phyloP scores from a whole-genome alignment of 139 green algal genomes.

The Tetraselmis chui region DNA sequence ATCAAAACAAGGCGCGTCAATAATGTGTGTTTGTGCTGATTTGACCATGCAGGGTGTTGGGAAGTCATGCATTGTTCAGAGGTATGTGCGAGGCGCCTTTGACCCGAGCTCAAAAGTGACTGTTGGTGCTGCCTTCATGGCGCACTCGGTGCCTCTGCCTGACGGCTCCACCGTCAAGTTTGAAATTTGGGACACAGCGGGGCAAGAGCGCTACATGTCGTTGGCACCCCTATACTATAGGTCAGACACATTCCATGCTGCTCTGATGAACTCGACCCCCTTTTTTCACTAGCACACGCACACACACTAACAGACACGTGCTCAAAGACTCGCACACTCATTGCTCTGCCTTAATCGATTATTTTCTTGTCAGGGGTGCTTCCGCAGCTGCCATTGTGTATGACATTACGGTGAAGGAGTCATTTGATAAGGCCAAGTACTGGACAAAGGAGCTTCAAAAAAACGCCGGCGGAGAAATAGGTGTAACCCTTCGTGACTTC shows the following conservation, averaged over 20 bases:
- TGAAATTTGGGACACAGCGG: constrained; percentile 69
- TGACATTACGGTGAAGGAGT: constrained; percentile 45
- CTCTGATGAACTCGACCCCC: no score
- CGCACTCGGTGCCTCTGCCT: constrained; percentile 31
- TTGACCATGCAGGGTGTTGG: constrained; percentile 43
- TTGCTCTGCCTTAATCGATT: no score
- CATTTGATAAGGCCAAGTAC: constrained; percentile 49
- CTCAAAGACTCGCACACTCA: no score
- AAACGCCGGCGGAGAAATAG: constrained; percentile 19
- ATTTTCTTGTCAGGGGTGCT: constrained; percentile 40
- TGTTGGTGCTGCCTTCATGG: constrained; percentile 60
- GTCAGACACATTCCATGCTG: no score
- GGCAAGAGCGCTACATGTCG: constrained; percentile 45
- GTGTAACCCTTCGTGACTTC: no score
- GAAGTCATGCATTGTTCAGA: constrained; percentile 55
- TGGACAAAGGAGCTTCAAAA: constrained; percentile 56
- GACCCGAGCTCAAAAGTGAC: constrained; percentile 49
- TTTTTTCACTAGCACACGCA: no score
- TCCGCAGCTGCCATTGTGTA: constrained; percentile 46
- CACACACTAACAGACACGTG: no score
- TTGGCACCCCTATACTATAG: constrained; percentile 56
- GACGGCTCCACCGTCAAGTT: constrained; percentile 49
- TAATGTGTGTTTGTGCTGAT: no score
- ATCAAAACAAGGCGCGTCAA: no score
- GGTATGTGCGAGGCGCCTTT: constrained; percentile 47